A percentile compares a stretch with the other conserved stretches of the same genome.
Evolutionary conservation across 192 early-diverging fungal genomes (phyloP).

Genomic region (Chytriomyces sp.): DNA sequence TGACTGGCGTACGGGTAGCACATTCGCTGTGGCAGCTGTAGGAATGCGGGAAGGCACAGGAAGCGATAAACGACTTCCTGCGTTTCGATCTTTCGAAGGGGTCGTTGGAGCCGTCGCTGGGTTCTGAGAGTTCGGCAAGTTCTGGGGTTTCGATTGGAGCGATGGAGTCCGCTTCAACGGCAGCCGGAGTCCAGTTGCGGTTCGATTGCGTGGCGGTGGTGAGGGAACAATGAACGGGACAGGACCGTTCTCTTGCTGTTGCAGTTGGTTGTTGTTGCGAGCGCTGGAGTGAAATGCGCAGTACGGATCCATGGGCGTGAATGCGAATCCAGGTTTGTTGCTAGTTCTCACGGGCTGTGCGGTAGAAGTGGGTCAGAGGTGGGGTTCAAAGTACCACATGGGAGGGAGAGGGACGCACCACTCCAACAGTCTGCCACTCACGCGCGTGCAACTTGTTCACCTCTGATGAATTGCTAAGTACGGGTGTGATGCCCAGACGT

Average conservation of each 20-base stretch:
- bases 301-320: slow-evolving; percentile 23
- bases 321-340: slow-evolving; percentile 30
- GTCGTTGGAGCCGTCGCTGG: no score
- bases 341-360: slow-evolving; percentile 4
- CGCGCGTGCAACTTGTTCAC: not conserved
- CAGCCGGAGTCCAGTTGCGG: not conserved
- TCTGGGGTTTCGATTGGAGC: no score
- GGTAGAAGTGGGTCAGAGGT: no score
- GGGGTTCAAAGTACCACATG: not conserved
- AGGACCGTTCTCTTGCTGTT: no score
- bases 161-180: no score
- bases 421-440: slow-evolving; percentile 21
- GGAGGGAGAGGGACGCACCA: not conserved
- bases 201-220: not conserved
- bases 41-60: no score
- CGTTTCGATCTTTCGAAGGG: no score
- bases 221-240: not conserved
- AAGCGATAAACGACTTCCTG: no score
- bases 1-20: no score
- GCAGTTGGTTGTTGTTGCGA: not conserved
- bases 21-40: no score
- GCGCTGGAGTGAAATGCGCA: slow-evolving; percentile 15
- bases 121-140: no score
- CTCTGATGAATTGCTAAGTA: not conserved
- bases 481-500: not conserved